Base-by-base conservation (phyloP, 2,329 filamentous ascomycete species). In the Aspergillus pseudoterreus region DNA sequence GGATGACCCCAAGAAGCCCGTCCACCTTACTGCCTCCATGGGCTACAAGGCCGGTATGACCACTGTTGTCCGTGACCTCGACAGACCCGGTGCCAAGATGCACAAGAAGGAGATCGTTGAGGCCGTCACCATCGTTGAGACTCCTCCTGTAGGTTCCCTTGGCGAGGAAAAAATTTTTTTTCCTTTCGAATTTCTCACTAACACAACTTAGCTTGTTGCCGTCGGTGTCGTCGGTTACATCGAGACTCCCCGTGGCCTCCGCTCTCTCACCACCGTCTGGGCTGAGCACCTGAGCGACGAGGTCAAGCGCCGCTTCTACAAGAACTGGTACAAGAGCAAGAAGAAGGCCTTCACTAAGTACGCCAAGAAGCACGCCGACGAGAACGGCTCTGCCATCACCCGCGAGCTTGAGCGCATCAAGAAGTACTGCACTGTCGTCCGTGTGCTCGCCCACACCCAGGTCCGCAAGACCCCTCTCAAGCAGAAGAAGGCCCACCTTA, bases 241-340 rank as follows among this genome's bases (percentile, higher is more conserved):
- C 80, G 94, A 99, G 85, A 99, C 94, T 75, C 94, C 94, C 78
- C 94, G 94, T 73, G 94, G 94, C 82, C 91, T 99, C 73, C 92
- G 94, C 78, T 99, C 94, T 65, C 91, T 99, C 79, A 96, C 92
- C 77, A 97, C 94, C 75, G 90, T 99, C 76, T 99, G 94, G 94
- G 94, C 94, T 74, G 94, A 97, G 86, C 94, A 99, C 79, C 80
- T 99, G 79, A 90, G 88, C 80, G 94, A 99, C 79, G 94, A 97
- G 82, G 76, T 99, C 79, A 96, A 96, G 88, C 90, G 94, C 73
- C 90, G 94, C 76, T 99, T 99, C 90, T 99, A 99, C 90, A 97
- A 97, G 91, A 99, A 99, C 88, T 99, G 94, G 94, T 99, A 99
- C 89, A 96, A 96, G 88, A 91, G 86, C 85, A 99, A 99, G 92